Conservation (phyloP, 768 basidiomycete species). For the Termitomyces sp. region DNA sequence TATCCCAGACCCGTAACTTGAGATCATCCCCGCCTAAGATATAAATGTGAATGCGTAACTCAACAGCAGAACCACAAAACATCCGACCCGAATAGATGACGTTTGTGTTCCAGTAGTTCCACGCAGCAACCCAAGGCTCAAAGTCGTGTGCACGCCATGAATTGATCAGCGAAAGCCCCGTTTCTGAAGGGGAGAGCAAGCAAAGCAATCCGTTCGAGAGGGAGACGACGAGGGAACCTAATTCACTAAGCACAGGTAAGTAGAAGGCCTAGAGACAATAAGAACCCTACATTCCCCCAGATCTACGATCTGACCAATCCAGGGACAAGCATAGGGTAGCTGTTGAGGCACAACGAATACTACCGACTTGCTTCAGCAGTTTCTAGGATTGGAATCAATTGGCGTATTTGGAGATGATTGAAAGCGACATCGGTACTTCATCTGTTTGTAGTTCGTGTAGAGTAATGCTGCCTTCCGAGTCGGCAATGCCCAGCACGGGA, state of each 20-base stretch:
- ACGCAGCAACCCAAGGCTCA: conserved; percentile 92
- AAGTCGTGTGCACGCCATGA: conserved; percentile 88
- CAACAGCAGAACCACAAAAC: not conserved
- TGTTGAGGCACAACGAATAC: conserved; percentile 43
- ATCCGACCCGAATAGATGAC: conserved; percentile 75
- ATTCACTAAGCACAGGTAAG: conserved; percentile 26
- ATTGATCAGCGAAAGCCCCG: conserved; percentile 39
- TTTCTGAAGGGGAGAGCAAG: conserved; percentile 47
- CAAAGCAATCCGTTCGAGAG: conserved; percentile 75
- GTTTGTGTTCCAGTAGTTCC: conserved; percentile 81
- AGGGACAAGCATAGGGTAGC: conserved; percentile 81
- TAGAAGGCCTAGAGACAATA: not conserved
- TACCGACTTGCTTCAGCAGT: conserved; percentile 31
- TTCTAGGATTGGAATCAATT: conserved; percentile 24
- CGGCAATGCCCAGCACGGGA: conserved; percentile 67
- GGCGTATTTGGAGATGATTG: not conserved
- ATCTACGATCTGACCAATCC: conserved; percentile 83
- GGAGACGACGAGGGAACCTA: conserved; percentile 69
- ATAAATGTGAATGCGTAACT: not conserved
- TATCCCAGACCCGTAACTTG: conserved; percentile 88
- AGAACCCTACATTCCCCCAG: conserved; percentile 36
- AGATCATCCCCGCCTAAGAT: conserved; percentile 86
- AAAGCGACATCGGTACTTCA: conserved; percentile 17
- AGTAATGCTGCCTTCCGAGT: conserved; percentile 78
- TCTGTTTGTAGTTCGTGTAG: conserved; percentile 51